Percentiles rank a stretch among this genome's conserved stretches.
phyloP scores from a whole-genome alignment of 768 basidiomycete species.

The Auricularia heimuer region DNA sequence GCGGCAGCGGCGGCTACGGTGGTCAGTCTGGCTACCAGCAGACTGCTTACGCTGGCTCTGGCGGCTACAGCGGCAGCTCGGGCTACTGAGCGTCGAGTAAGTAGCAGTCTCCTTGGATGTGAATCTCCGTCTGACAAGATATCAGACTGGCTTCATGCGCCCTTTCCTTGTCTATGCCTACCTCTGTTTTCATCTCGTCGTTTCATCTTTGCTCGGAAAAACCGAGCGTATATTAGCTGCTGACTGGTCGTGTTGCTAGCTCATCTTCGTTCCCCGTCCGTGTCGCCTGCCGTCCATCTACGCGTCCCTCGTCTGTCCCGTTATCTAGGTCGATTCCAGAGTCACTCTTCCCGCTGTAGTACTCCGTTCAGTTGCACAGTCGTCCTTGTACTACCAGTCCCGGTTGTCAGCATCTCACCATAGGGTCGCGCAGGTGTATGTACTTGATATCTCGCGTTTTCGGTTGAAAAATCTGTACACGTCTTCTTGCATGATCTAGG shows the following conservation, averaged over 20 bases:
- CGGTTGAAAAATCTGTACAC: background rate
- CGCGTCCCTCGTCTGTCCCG: background rate
- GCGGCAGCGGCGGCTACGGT: slow-evolving; percentile 9
- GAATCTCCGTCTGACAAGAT: no score
- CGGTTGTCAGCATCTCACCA: background rate
- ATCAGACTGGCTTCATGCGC: no score
- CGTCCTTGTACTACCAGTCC: background rate
- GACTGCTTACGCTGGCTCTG: slow-evolving; percentile 8
- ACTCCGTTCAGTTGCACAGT: background rate
- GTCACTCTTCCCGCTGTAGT: no score
- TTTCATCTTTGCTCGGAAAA: no score
- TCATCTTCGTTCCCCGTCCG: no score
- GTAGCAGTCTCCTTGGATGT: no score
- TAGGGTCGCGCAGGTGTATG: background rate
- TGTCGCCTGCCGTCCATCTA: no score
- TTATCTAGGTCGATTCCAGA: background rate
- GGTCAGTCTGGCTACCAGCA: slow-evolving; percentile 2
- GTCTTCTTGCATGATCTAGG: background rate
- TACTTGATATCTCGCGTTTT: background rate
- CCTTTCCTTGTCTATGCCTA: no score
- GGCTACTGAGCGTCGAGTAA: background rate
- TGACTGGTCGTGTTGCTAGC: no score
- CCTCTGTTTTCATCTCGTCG: no score
- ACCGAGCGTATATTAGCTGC: no score
- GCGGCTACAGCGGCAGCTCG: slow-evolving; percentile 1